Percentiles rank a stretch among this genome's conserved stretches.
These are phyloP conservation scores for Tetracladium marchalianum DNA, from an alignment of 495 filamentous ascomycete genomes.

Conservation along the genomic window DNA sequence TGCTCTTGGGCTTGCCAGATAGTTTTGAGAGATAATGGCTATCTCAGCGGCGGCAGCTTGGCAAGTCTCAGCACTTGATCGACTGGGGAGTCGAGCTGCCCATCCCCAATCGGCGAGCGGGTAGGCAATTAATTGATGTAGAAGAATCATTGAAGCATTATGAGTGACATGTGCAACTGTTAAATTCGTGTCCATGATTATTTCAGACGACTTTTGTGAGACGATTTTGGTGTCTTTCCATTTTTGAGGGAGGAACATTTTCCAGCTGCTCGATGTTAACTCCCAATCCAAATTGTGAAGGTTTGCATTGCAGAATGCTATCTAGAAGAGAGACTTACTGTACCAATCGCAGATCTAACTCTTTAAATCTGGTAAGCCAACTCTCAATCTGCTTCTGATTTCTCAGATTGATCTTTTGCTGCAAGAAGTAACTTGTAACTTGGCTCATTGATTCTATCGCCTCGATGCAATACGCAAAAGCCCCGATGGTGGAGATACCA, in stretches of 20 bases:
- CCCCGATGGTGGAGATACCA: slow-evolving; percentile 28
- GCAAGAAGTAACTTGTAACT: slow-evolving; percentile 30
- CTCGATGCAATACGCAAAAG: slow-evolving; percentile 34
- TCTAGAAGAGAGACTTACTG: slow-evolving; percentile 17
- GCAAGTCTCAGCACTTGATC: slow-evolving; percentile 30
- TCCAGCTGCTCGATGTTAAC: slow-evolving; percentile 21
- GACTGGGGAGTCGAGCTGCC: slow-evolving; percentile 21
- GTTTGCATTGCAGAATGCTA: no score
- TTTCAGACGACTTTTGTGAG: slow-evolving; percentile 20
- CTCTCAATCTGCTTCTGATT: slow-evolving; percentile 23
- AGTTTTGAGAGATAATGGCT: slow-evolving; percentile 27
- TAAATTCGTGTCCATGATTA: slow-evolving; percentile 34
- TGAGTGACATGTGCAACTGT: slow-evolving; percentile 36
- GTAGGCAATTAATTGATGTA: slow-evolving; percentile 36
- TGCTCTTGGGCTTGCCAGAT: slow-evolving; percentile 18
- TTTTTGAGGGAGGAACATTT: slow-evolving; percentile 30
- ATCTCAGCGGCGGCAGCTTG: slow-evolving; percentile 27
- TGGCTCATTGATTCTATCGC: slow-evolving; percentile 31
- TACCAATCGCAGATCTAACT: slow-evolving; percentile 32
- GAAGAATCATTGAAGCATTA: slow-evolving; percentile 33
- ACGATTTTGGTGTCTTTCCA: slow-evolving; percentile 29
- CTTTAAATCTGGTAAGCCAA: slow-evolving; percentile 36
- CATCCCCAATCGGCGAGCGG: slow-evolving; percentile 25
- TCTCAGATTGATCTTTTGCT: slow-evolving; percentile 26
- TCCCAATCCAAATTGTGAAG: not conserved